Base-by-base conservation (phyloP, 345 rosid species). In the Lagerstroemia speciosa region DNA sequence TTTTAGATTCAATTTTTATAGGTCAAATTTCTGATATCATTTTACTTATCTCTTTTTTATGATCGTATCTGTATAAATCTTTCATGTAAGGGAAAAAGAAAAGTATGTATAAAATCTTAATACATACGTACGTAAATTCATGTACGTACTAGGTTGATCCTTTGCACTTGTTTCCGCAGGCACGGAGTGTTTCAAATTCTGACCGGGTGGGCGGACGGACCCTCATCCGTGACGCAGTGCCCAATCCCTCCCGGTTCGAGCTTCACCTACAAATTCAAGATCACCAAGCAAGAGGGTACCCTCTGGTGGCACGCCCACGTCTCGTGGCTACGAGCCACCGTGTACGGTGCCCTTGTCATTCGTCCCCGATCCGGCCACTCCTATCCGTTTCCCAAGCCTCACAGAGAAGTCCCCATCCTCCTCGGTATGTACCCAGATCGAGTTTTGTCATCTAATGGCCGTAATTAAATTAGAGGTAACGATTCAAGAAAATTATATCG, bases 221-320 rank as follows among this genome's bases (percentile, higher is more conserved):
- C 96, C 2, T 69, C 38, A 20, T 86, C 85, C 87, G 66, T 86
- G 20, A 87, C 97, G 2, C 98, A 93, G 19, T 91, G 98, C 64
- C 93, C 98, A 15, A 87, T 91, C 57, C 78, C 29, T 3, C 92
- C 98, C 0, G 93, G 94, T 5, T 55, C 46, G 16, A 85, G 75
- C 27, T 93, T 79, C 74, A 83, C 91, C 6, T 89, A 93, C 78
- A 83, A 74, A 67, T 91, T 89, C 71, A 85, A 58, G 34, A 67
- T 91, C 77, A 75, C 78, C 38, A 67, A 74, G 29, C 98, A 93
- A 65, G 96, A 91, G 72, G 97, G 97, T 8, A 91, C 98, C 29
- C 84, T 91, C 1, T 91, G 97, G 97, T 93, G 98, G 98, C 96
- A 93, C 34, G 95, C 97, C 36, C 98, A 93, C 27, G 57, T 77